A percentile compares a stretch with the other conserved stretches of the same genome.
These are phyloP conservation scores for Apiospora kogelbergensis DNA, from an alignment of 2,329 filamentous ascomycete species.

Conservation along the genomic window DNA sequence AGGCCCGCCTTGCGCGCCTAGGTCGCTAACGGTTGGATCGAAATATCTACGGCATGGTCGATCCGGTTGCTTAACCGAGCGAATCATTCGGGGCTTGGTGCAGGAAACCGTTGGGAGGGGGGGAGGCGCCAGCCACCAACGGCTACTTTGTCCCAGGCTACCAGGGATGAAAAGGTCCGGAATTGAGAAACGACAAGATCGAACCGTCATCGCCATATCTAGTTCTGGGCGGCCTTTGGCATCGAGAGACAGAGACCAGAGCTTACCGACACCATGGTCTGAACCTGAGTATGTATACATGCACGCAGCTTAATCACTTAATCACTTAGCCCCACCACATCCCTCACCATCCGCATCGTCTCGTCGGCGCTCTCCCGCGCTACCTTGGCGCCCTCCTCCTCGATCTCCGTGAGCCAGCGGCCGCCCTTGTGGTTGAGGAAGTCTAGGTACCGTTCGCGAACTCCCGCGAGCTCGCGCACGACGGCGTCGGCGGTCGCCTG, in stretches of 20 bases:
- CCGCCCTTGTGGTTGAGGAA: slow-evolving; percentile 45
- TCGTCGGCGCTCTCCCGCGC: slow-evolving; percentile 10
- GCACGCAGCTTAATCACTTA: too few species aligned
- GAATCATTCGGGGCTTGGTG: not conserved
- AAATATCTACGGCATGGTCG: not conserved
- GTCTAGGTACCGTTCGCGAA: slow-evolving; percentile 49
- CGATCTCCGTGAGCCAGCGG: slow-evolving; percentile 56
- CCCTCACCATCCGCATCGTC: slow-evolving; percentile 9
- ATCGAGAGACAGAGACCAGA: not conserved
- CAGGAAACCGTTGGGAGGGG: not conserved
- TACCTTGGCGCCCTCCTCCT: slow-evolving; percentile 29
- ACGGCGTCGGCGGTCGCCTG: slow-evolving; percentile 60
- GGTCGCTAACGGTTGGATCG: not conserved
- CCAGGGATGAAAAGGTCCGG: too few species aligned
- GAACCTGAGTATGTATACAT: too few species aligned
- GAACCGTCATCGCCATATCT: not conserved
- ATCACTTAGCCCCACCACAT: not conserved
- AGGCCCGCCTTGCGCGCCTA: not conserved
- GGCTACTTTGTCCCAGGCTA: not conserved
- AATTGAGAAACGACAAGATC: not conserved
- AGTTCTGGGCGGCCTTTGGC: not conserved
- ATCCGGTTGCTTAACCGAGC: not conserved
- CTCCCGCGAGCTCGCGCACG: slow-evolving; percentile 45
- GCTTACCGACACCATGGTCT: not conserved
- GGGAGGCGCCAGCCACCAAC: not conserved